phyloP scores from a whole-genome alignment of 768 basidiomycete species.

The Suillus americanus region DNA sequence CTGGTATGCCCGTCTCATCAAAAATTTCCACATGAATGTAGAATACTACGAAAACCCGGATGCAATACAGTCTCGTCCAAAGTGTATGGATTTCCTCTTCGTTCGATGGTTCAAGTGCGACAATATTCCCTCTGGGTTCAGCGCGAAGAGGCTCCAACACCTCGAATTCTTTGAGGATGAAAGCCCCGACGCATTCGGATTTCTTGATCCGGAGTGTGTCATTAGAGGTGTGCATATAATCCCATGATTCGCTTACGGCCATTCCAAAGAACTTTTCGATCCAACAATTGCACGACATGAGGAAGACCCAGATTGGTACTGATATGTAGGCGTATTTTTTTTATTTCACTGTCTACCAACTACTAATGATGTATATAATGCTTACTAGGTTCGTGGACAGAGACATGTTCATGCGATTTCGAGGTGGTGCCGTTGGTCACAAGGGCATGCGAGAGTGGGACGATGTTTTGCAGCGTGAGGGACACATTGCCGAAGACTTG shows the following conservation, averaged over 20 bases:
- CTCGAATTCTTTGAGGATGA: conserved; percentile 37
- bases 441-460: conserved; percentile 14
- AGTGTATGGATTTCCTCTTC: conserved; percentile 40
- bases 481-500: background rate
- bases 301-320: conserved; percentile 26
- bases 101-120: conserved; percentile 39
- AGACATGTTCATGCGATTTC: conserved; percentile 30
- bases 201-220: conserved; percentile 43
- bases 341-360: background rate
- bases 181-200: conserved; percentile 38
- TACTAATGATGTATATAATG: background rate
- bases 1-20: conserved; percentile 38
- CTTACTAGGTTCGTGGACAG: conserved; percentile 36
- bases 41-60: background rate
- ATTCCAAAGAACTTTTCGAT: conserved; percentile 7
- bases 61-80: background rate
- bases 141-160: conserved; percentile 28
- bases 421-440: conserved; percentile 33
- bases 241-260: conserved; percentile 34
- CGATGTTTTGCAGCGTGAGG: background rate
- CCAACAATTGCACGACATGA: conserved; percentile 10
- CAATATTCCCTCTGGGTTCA: conserved; percentile 25
- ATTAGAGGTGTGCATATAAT: conserved; percentile 42
- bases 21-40: conserved; percentile 26
- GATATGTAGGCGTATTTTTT: conserved; percentile 24